Evolutionary conservation across 305 asterid genomes (phyloP).

Genomic region (Ruellia speciosa): DNA sequence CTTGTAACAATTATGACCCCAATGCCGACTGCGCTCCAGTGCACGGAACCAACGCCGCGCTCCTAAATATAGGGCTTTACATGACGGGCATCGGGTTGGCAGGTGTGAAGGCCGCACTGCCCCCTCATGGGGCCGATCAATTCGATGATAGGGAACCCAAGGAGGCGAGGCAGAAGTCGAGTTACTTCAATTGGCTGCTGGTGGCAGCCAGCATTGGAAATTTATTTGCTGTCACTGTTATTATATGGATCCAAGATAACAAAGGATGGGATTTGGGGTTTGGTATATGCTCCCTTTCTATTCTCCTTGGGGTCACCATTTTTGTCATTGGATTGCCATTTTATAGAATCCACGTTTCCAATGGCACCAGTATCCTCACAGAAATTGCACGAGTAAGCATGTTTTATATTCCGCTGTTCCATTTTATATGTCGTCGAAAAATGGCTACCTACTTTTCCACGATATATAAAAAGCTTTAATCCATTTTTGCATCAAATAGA

Average conservation of each 20-base stretch:
- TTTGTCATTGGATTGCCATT: constrained; percentile 39
- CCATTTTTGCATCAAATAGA: too few relatives aligned
- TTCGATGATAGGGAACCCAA: constrained; percentile 54
- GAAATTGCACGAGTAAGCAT: constrained; percentile 43
- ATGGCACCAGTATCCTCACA: constrained; percentile 52
- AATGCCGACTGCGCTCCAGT: constrained; percentile 33
- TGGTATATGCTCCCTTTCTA: constrained; percentile 36
- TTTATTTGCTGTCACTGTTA: constrained; percentile 37
- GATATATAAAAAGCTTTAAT: too few relatives aligned
- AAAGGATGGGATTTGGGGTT: constrained; percentile 72
- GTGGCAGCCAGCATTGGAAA: constrained; percentile 49
- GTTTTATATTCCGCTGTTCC: background rate
- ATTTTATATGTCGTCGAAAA: too few relatives aligned
- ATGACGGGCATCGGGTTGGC: constrained; percentile 51
- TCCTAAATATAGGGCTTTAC: constrained; percentile 49
- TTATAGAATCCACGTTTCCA: constrained; percentile 47
- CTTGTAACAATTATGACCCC: constrained; percentile 45
- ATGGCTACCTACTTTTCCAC: too few relatives aligned
- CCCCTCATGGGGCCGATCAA: constrained; percentile 77
- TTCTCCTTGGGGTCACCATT: constrained; percentile 34
- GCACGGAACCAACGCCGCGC: constrained; percentile 40
- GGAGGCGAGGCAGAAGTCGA: constrained; percentile 45
- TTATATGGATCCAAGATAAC: constrained; percentile 62
- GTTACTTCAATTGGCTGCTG: constrained; percentile 57
- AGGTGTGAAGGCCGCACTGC: constrained; percentile 58